Conservation (phyloP, 352 stramenopile species). For the Pilasporangium apinafurcum region DNA sequence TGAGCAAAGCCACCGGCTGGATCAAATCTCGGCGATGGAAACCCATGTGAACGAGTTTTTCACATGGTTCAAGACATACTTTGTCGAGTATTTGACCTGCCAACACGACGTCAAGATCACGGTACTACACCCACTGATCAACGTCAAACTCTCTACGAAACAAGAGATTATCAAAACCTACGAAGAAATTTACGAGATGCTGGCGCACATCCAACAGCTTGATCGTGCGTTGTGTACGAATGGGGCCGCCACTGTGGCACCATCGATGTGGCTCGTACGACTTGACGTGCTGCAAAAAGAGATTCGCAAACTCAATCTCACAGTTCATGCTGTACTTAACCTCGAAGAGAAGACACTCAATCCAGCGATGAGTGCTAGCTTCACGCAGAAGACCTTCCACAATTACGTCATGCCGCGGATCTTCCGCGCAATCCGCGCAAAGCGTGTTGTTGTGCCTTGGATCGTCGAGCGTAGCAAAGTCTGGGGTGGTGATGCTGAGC, state of each 20-base stretch:
- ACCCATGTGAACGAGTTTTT: conserved; percentile 57
- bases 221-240: conserved; percentile 40
- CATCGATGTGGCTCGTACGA: conserved; percentile 41
- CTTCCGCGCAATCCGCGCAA: conserved; percentile 68
- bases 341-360: conserved; percentile 68
- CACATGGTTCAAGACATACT: conserved; percentile 70
- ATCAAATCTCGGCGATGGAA: conserved; percentile 23
- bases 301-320: conserved; percentile 63
- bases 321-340: conserved; percentile 61
- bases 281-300: conserved; percentile 61
- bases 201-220: conserved; percentile 52
- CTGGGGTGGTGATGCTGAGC: conserved; percentile 69
- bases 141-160: conserved; percentile 46
- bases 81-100: conserved; percentile 63
- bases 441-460: conserved; percentile 80
- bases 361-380: conserved; percentile 47
- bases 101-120: conserved; percentile 62
- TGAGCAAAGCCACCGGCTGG: conserved; percentile 38
- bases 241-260: conserved; percentile 27
- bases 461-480: conserved; percentile 82
- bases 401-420: conserved; percentile 71
- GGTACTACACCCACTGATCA: conserved; percentile 50
- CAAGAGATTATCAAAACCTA: conserved; percentile 62
- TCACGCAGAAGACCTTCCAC: conserved; percentile 68
- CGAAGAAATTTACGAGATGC: conserved; percentile 48